Evolutionary conservation across 495 filamentous ascomycete genomes (phyloP).

Genomic region (Penicillium roqueforti): DNA sequence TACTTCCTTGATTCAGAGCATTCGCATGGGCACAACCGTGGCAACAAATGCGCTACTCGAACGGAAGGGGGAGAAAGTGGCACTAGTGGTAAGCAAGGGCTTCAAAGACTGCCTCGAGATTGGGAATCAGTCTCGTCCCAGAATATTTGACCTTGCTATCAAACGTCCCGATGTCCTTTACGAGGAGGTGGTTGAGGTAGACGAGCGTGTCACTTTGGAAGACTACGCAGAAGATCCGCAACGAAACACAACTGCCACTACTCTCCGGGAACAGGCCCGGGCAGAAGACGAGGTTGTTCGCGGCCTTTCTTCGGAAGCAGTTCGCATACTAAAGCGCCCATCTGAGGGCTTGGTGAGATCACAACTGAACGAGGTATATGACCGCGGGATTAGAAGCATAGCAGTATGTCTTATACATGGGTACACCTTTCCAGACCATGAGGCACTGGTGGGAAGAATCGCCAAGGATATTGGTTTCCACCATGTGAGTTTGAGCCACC

Average conservation of each 20-base stretch:
- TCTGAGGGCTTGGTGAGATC: slow-evolving; percentile 20
- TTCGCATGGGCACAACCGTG: slow-evolving; percentile 82
- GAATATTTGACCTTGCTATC: slow-evolving; percentile 70
- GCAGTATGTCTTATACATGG: slow-evolving; percentile 47
- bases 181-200: slow-evolving; percentile 63
- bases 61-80: slow-evolving; percentile 83
- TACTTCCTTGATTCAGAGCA: slow-evolving; percentile 69
- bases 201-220: slow-evolving; percentile 82
- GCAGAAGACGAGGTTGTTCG: slow-evolving; percentile 16
- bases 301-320: slow-evolving; percentile 32
- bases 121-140: slow-evolving; percentile 71
- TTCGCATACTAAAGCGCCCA: slow-evolving; percentile 38
- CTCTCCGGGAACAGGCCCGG: background rate
- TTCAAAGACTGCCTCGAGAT: slow-evolving; percentile 84
- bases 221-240: slow-evolving; percentile 34
- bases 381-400: slow-evolving; percentile 38
- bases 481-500: slow-evolving; percentile 50
- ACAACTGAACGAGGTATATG: slow-evolving; percentile 34
- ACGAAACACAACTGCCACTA: slow-evolving; percentile 12
- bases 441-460: slow-evolving; percentile 21
- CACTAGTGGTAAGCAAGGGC: slow-evolving; percentile 78
- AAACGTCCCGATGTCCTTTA: slow-evolving; percentile 71
- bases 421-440: slow-evolving; percentile 47
- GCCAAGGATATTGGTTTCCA: slow-evolving; percentile 36
- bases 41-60: slow-evolving; percentile 83